phyloP scores from a whole-genome alignment of 2,329 filamentous ascomycete species.

The Colletotrichum salicis region DNA sequence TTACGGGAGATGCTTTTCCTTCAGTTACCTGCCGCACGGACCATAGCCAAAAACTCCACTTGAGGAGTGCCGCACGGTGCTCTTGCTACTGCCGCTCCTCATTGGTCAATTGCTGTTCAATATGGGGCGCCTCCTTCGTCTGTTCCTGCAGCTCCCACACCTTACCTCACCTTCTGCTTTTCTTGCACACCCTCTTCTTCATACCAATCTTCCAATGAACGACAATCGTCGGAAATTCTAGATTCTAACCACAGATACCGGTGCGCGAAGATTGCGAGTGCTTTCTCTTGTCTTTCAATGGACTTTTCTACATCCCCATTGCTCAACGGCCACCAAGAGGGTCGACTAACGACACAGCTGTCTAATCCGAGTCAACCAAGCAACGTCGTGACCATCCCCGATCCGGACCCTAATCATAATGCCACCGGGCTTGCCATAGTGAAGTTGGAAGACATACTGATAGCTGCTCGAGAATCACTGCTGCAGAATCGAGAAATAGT shows the following conservation, averaged over 20 bases:
- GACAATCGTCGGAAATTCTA: neutral
- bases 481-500: slow-evolving; percentile 54
- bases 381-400: slow-evolving; percentile 24
- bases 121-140: neutral
- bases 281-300: neutral
- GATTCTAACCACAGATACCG: neutral
- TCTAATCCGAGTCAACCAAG: neutral
- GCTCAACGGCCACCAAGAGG: slow-evolving; percentile 9
- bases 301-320: slow-evolving; percentile 25
- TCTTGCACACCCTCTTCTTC: neutral
- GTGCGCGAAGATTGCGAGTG: neutral
- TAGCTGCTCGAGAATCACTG: slow-evolving; percentile 61
- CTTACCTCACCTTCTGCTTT: neutral
- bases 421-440: slow-evolving; percentile 51
- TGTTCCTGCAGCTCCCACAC: neutral
- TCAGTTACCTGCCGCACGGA: too few relatives aligned
- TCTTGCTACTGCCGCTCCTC: neutral
- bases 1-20: neutral
- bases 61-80: neutral
- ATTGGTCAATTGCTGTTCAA: neutral
- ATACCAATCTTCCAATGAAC: neutral
- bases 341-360: slow-evolving; percentile 25
- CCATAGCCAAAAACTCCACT: neutral
- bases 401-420: slow-evolving; percentile 5
- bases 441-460: slow-evolving; percentile 67